phyloP scores from a whole-genome alignment of 129 eudicot species.

The Helianthus tuberosus region DNA sequence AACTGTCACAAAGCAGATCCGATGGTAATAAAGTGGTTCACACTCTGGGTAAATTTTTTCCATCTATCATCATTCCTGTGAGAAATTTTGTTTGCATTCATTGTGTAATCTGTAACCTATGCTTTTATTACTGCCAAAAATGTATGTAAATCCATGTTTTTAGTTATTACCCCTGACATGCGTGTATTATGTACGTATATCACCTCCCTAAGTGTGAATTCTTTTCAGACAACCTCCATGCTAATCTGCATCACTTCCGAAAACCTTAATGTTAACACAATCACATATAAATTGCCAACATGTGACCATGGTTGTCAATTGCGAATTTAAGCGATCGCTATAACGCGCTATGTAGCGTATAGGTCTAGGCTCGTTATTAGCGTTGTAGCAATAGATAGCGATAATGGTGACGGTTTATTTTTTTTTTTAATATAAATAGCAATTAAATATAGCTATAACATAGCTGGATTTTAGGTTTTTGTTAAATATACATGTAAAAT shows the following conservation, averaged over 20 bases:
- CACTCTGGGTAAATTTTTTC: slow-evolving; percentile 15
- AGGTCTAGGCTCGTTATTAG: too few relatives aligned
- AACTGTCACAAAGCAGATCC: neutral
- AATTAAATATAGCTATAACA: too few relatives aligned
- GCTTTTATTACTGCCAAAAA: slow-evolving; percentile 34
- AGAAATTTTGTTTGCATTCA: slow-evolving; percentile 7
- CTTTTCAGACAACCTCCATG: slow-evolving; percentile 29
- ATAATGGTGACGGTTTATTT: too few relatives aligned
- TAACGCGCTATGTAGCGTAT: too few relatives aligned
- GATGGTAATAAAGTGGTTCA: neutral
- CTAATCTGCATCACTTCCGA: slow-evolving; percentile 11
- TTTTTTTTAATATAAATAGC: too few relatives aligned
- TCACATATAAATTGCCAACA: neutral
- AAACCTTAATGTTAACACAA: slow-evolving; percentile 10
- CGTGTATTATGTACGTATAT: slow-evolving; percentile 25
- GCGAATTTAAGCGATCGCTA: too few relatives aligned
- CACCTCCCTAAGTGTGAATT: slow-evolving; percentile 18
- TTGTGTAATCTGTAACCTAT: slow-evolving; percentile 27
- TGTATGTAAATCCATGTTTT: slow-evolving; percentile 26
- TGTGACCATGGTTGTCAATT: too few relatives aligned
- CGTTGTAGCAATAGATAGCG: too few relatives aligned
- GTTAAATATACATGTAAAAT: too few relatives aligned
- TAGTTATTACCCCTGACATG: slow-evolving; percentile 21
- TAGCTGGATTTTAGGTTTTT: too few relatives aligned
- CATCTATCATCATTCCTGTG: slow-evolving; percentile 14